Evolutionary conservation across 129 eudicot genomes (phyloP).

Genomic region (Scalesia atractyloides): DNA sequence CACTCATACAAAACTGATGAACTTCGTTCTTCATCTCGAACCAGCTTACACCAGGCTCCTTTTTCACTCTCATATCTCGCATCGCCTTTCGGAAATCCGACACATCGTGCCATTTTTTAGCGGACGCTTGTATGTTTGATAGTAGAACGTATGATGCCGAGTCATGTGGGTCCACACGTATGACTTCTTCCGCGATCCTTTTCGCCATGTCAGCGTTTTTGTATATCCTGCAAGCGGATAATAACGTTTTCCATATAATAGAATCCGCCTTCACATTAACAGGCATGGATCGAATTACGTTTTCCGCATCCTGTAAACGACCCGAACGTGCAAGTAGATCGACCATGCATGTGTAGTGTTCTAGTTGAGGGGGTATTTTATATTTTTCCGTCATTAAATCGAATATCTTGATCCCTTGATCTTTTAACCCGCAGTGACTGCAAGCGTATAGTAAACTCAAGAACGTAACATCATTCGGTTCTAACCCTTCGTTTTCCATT

Average conservation of each 20-base stretch:
- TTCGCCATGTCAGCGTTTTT: slow-evolving; percentile 76
- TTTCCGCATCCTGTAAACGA: slow-evolving; percentile 70
- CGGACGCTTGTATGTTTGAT: slow-evolving; percentile 72
- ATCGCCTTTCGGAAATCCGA: slow-evolving; percentile 66
- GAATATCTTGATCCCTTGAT: slow-evolving; percentile 62
- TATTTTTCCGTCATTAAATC: slow-evolving; percentile 62
- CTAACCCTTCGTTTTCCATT: slow-evolving; percentile 61
- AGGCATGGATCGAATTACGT: slow-evolving; percentile 66
- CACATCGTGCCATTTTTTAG: slow-evolving; percentile 68
- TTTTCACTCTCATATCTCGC: slow-evolving; percentile 69
- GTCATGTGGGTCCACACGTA: slow-evolving; percentile 61
- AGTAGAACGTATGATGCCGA: slow-evolving; percentile 80
- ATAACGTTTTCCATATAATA: slow-evolving; percentile 75
- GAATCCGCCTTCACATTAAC: slow-evolving; percentile 56
- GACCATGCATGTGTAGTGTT: slow-evolving; percentile 81
- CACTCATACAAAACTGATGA: slow-evolving; percentile 66
- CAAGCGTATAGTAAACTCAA: slow-evolving; percentile 86
- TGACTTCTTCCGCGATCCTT: slow-evolving; percentile 67
- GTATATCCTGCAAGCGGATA: slow-evolving; percentile 75
- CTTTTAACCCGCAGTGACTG: slow-evolving; percentile 83
- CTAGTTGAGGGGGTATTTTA: slow-evolving; percentile 51
- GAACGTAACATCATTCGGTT: slow-evolving; percentile 72
- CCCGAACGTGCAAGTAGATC: slow-evolving; percentile 88
- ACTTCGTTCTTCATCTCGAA: slow-evolving; percentile 67
- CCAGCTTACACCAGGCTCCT: slow-evolving; percentile 94